phyloP scores from a whole-genome alignment of 306 rosid species.

The Trifolium dubium region DNA sequence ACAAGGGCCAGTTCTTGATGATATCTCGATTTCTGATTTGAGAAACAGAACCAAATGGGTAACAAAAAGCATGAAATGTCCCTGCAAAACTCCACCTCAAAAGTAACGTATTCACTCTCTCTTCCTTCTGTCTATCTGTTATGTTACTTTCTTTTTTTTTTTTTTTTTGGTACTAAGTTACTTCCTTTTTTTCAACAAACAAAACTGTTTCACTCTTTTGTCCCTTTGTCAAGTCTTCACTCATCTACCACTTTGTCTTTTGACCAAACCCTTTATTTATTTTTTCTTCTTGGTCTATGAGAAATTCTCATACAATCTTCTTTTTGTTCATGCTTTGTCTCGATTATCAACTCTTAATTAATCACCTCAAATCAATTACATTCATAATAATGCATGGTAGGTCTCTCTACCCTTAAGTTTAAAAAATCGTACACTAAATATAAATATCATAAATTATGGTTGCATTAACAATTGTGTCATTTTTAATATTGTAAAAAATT shows the following conservation, averaged over 20 bases:
- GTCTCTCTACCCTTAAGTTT: background rate
- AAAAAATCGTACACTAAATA: too few species aligned
- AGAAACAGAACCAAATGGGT: slow-evolving; percentile 47
- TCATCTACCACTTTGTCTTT: slow-evolving; percentile 53
- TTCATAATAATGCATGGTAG: background rate
- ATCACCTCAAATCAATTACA: background rate
- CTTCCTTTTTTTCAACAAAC: slow-evolving; percentile 36
- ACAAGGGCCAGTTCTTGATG: background rate
- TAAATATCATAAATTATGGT: too few species aligned
- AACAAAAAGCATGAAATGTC: slow-evolving; percentile 46
- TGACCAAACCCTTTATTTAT: slow-evolving; percentile 56
- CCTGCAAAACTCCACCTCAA: slow-evolving; percentile 53
- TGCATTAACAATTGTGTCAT: too few species aligned
- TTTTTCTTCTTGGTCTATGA: slow-evolving; percentile 35
- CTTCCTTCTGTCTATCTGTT: slow-evolving; percentile 38
- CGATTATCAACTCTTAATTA: background rate
- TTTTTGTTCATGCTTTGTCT: slow-evolving; percentile 11
- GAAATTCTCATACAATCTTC: slow-evolving; percentile 36
- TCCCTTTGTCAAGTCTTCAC: slow-evolving; percentile 44
- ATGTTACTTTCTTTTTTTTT: slow-evolving; percentile 35
- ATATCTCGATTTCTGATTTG: slow-evolving; percentile 39
- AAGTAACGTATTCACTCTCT: slow-evolving; percentile 56
- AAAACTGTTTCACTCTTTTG: slow-evolving; percentile 41
- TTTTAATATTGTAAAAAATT: too few species aligned
- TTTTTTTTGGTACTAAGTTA: too few species aligned